Base-by-base conservation (phyloP, 768 basidiomycete genomes). In the Cytidiella melzeri region DNA sequence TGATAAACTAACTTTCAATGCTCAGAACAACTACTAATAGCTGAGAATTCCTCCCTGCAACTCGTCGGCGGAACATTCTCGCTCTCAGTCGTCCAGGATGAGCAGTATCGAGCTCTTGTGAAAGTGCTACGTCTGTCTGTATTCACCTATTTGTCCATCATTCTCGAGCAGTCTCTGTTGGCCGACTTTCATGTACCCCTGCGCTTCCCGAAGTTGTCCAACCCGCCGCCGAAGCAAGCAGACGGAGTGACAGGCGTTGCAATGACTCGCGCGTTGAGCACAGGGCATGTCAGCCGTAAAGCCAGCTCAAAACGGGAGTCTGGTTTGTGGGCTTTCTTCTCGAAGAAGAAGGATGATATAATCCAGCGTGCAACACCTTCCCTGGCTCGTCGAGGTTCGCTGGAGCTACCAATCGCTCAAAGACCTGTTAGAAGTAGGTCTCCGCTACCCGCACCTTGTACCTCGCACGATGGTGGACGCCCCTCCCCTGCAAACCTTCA, bases 31-130 rank as follows among this genome's bases (percentile, higher is more conserved):
- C 27, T 34, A 2, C 44, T 39, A 25, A 34, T n/a, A 43, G 34
- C 56, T 44, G 59, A 64, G 2, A 51, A 63, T n/a, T 51, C 64
- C 7, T 7, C 7, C 28, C 41, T 64, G 3, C 68, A 64, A 23
- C 61, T 83, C 26, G 71, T 85, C 6, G 84, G 84, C 4, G 84
- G 84, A 0, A 81, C 76, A 1, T 86, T 87, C 59, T 59, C 67
- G 1, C 69, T 87, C 51, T 69, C 67, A 52, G 80, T 76, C 9
- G 55, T 75, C 12, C 62, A 61, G 11, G 58, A 64, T 1, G 26
- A 57, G 3, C 74, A 79, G 46, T 71, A 82, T 54, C 53, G 57
- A 3, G 50, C 70, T 1, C 69, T 87, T 0, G 61, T 64, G 42
- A 71, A 69, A 39, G 65, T 77, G 15, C 75, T 87, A 13, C 73